Evolutionary conservation across 169 alveolate genomes (phyloP).

Genomic region (Cryptosporidium viatorum): DNA sequence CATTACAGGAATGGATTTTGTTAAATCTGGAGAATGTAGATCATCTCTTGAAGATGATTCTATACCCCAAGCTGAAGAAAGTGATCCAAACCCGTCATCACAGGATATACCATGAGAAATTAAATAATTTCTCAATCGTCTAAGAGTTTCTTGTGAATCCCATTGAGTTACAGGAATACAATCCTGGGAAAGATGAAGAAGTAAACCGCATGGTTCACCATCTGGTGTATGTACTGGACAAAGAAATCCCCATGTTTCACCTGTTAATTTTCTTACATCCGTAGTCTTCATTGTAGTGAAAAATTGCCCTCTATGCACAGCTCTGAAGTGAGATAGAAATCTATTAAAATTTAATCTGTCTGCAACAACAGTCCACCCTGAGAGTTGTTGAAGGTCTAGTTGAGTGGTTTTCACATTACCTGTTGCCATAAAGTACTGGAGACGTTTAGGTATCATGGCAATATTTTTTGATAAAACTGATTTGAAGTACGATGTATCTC

Average conservation of each 20-base stretch:
- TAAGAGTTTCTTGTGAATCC: slow-evolving; percentile 52
- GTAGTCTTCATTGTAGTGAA: slow-evolving; percentile 98
- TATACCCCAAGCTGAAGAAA: slow-evolving; percentile 82
- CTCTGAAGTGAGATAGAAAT: slow-evolving; percentile 96
- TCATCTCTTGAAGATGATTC: slow-evolving; percentile 83
- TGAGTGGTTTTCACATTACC: slow-evolving; percentile 92
- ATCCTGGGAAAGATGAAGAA: slow-evolving; percentile 94
- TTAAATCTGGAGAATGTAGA: slow-evolving; percentile 83
- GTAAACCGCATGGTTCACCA: slow-evolving; percentile 99
- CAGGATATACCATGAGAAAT: slow-evolving; percentile 62
- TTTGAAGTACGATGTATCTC: slow-evolving; percentile 40
- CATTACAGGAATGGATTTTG: slow-evolving; percentile 86
- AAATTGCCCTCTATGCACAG: slow-evolving; percentile 99
- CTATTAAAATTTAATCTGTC: slow-evolving; percentile 97
- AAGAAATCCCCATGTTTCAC: slow-evolving; percentile 99
- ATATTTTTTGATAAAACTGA: slow-evolving; percentile 32
- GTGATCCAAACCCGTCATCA: slow-evolving; percentile 80
- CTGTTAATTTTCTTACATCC: slow-evolving; percentile 96
- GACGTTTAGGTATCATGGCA: slow-evolving; percentile 81
- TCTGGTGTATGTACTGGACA: slow-evolving; percentile 99
- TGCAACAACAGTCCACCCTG: slow-evolving; percentile 98
- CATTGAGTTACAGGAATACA: slow-evolving; percentile 80
- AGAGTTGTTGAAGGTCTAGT: slow-evolving; percentile 90
- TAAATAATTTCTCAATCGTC: slow-evolving; percentile 40
- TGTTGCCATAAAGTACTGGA: slow-evolving; percentile 95